A percentile compares a stretch with the other conserved stretches of the same genome.
phyloP scores from a whole-genome alignment of 805 yeast genomes.

The Candida stauntonica region DNA sequence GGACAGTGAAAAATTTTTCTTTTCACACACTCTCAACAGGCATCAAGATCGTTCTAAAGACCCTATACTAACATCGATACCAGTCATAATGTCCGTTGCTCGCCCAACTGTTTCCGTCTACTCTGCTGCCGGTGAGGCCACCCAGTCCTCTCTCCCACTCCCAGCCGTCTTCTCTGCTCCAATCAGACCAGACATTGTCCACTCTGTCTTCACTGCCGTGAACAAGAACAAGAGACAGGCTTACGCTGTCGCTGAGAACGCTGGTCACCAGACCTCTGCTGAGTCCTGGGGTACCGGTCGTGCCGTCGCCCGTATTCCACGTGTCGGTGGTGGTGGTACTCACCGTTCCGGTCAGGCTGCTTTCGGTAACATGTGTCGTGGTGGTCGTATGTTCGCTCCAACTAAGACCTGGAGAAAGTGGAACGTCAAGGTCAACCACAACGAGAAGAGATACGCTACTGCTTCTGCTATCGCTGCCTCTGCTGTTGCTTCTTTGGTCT shows the following conservation, averaged over 20 bases:
- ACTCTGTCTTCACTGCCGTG: conserved; percentile 96
- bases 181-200: conserved; percentile 99
- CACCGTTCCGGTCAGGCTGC: conserved; percentile 99
- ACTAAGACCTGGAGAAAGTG: conserved; percentile 99
- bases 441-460: conserved; percentile 99
- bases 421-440: conserved; percentile 99
- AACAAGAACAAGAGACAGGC: conserved; percentile 99
- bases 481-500: conserved; percentile 95
- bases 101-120: conserved; percentile 98
- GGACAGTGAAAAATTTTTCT: conserved; percentile 12
- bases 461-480: conserved; percentile 99
- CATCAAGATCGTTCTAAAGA: background rate
- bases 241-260: conserved; percentile 98
- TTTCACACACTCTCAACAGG: background rate
- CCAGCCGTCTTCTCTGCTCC: conserved; percentile 99
- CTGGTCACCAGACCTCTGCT: conserved; percentile 99
- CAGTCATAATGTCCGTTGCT: conserved; percentile 28
- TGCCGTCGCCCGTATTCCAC: conserved; percentile 99
- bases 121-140: conserved; percentile 81
- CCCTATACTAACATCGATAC: conserved; percentile 13
- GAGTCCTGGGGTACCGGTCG: conserved; percentile 99
- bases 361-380: conserved; percentile 99
- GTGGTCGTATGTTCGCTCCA: conserved; percentile 99
- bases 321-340: conserved; percentile 99
- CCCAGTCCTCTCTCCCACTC: conserved; percentile 80